These are phyloP conservation scores for Pecoramyces ruminantium DNA, from an alignment of 192 early-diverging fungal species.

Conservation along the genomic window DNA sequence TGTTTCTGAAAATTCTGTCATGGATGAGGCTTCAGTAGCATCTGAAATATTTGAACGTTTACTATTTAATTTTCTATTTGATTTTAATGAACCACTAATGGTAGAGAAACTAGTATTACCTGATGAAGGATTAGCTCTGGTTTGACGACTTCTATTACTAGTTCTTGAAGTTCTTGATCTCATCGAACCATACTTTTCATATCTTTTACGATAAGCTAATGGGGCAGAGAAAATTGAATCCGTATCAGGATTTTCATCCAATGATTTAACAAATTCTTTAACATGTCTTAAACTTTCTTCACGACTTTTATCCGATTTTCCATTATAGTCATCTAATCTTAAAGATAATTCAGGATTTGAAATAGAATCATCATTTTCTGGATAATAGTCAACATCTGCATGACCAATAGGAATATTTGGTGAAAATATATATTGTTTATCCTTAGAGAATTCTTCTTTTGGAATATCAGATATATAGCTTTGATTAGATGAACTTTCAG, in stretches of 20 bases:
- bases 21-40: not conserved
- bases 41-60: not conserved
- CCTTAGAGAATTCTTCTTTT: not conserved
- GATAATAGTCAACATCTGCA: not conserved
- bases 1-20: not conserved
- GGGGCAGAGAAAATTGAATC: not conserved
- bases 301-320: not conserved
- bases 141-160: not conserved
- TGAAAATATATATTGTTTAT: not conserved
- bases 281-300: not conserved
- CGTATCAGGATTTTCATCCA: not conserved
- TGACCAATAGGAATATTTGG: not conserved
- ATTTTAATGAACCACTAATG: not conserved
- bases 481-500: not conserved
- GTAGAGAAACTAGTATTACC: not conserved
- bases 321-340: not conserved
- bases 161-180: not conserved
- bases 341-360: not conserved
- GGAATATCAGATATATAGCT: not conserved
- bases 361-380: not conserved
- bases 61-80: not conserved
- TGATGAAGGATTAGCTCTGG: not conserved
- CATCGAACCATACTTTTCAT: not conserved
- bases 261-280: not conserved
- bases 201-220: not conserved